Evolutionary conservation across 805 yeast genomes (phyloP).

Genomic region (Torulaspora gathmanii): DNA sequence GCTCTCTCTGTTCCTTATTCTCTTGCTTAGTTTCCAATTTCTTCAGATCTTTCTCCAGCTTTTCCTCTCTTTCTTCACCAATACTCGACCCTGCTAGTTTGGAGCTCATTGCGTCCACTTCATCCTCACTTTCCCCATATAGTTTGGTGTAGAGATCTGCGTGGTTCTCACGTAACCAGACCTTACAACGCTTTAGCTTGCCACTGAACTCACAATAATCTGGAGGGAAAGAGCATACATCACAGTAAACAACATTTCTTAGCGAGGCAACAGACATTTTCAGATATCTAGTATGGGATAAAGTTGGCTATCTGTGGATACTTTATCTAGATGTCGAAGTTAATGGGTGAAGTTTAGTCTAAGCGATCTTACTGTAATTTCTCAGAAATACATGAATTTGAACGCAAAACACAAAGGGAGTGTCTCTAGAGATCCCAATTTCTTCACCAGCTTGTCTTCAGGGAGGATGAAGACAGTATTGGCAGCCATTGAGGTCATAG

Average conservation of each 20-base stretch:
- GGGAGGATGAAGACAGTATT: background rate
- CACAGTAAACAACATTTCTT: conserved; percentile 59
- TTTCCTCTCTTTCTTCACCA: conserved; percentile 72
- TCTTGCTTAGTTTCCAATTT: conserved; percentile 85
- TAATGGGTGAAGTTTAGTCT: background rate
- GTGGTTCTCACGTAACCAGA: conserved; percentile 65
- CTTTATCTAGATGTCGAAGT: background rate
- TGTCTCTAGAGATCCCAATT: background rate
- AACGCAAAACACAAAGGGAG: background rate
- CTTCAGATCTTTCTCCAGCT: conserved; percentile 73
- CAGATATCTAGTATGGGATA: background rate
- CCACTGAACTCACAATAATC: conserved; percentile 92
- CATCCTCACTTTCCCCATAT: conserved; percentile 54
- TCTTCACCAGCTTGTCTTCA: background rate
- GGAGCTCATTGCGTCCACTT: conserved; percentile 33
- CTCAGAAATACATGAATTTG: background rate
- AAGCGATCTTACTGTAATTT: background rate
- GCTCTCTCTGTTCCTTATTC: conserved; percentile 76
- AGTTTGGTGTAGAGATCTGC: conserved; percentile 52
- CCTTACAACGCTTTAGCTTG: conserved; percentile 72
- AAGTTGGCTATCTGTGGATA: background rate
- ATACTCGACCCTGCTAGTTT: conserved; percentile 50
- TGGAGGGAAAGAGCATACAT: conserved; percentile 77
- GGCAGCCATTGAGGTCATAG: background rate
- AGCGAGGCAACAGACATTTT: conserved; percentile 22